Evolutionary conservation across 306 rosid species (phyloP).

Genomic region (Rosa persica): DNA sequence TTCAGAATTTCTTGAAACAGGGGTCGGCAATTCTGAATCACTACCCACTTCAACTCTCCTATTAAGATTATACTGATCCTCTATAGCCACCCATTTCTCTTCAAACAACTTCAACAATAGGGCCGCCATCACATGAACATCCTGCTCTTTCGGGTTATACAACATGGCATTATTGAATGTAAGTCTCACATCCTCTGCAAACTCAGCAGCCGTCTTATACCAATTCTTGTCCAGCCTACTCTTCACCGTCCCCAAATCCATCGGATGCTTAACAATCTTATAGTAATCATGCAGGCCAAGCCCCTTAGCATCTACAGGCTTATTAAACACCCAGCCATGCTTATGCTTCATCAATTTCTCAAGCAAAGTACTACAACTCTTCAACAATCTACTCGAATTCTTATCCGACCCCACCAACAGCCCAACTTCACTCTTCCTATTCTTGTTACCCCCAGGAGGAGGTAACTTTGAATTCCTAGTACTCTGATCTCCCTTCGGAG

Average conservation of each 20-base stretch:
- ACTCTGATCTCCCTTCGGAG: conserved; percentile 47
- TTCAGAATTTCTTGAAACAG: conserved; percentile 43
- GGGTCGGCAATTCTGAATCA: conserved; percentile 39
- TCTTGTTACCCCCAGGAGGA: conserved; percentile 50
- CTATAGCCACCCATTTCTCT: conserved; percentile 66
- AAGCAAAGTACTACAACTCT: conserved; percentile 68
- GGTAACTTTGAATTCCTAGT: conserved; percentile 49
- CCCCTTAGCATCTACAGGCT: conserved; percentile 75
- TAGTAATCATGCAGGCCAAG: conserved; percentile 83
- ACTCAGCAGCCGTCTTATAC: conserved; percentile 78
- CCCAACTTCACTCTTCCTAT: conserved; percentile 37
- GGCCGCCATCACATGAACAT: conserved; percentile 86
- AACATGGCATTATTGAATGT: conserved; percentile 83
- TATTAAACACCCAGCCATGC: conserved; percentile 87
- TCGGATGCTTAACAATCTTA: conserved; percentile 66
- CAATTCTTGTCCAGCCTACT: conserved; percentile 62
- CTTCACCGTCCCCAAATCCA: conserved; percentile 93
- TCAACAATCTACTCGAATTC: conserved; percentile 42
- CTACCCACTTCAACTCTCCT: conserved; percentile 39
- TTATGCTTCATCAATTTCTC: conserved; percentile 91
- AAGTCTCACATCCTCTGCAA: conserved; percentile 92
- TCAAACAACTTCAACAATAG: conserved; percentile 70
- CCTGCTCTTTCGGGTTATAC: conserved; percentile 85
- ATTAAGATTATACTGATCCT: conserved; percentile 55
- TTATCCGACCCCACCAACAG: conserved; percentile 46